phyloP scores from a whole-genome alignment of 495 filamentous ascomycete species.

The Podospora comata region DNA sequence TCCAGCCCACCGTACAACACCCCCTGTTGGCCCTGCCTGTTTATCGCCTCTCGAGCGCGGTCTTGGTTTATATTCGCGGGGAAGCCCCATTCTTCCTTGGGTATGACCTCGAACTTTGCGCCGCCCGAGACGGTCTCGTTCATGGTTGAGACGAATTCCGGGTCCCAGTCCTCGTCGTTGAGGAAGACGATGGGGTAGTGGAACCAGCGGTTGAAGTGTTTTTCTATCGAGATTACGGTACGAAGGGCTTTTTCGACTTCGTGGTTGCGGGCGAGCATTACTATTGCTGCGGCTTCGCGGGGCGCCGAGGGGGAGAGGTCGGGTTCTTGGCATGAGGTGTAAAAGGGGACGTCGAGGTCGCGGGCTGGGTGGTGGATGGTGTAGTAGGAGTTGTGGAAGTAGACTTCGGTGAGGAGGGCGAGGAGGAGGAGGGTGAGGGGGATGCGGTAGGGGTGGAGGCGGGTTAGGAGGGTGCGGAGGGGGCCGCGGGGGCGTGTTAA shows the following conservation, averaged over 20 bases:
- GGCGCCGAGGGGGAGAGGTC: constrained; percentile 50
- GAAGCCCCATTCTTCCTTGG: constrained; percentile 83
- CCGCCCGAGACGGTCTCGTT: constrained; percentile 78
- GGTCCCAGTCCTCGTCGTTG: constrained; percentile 85
- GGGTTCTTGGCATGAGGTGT: constrained; percentile 43
- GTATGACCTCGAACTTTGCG: constrained; percentile 72
- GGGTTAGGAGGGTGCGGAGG: background rate
- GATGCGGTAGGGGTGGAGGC: constrained; percentile 2
- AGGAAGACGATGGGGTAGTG: constrained; percentile 96
- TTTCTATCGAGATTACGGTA: constrained; percentile 87
- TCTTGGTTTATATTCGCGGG: constrained; percentile 81
- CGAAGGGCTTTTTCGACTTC: constrained; percentile 87
- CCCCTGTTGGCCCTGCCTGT: constrained; percentile 79
- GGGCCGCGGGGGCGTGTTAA: background rate
- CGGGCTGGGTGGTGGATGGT: constrained; percentile 33
- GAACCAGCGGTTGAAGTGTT: constrained; percentile 97
- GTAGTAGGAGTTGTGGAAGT: constrained; percentile 29
- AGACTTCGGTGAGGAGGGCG: constrained; percentile 32
- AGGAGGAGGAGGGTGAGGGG: constrained; percentile 18
- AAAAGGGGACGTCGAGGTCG: constrained; percentile 45
- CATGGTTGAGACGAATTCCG: constrained; percentile 80
- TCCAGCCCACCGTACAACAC: constrained; percentile 99
- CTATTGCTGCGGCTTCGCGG: constrained; percentile 86
- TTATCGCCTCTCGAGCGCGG: constrained; percentile 78
- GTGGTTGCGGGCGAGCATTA: constrained; percentile 90